Evolutionary conservation across 495 filamentous ascomycete species (phyloP).

Genomic region (Tirmania nivea): DNA sequence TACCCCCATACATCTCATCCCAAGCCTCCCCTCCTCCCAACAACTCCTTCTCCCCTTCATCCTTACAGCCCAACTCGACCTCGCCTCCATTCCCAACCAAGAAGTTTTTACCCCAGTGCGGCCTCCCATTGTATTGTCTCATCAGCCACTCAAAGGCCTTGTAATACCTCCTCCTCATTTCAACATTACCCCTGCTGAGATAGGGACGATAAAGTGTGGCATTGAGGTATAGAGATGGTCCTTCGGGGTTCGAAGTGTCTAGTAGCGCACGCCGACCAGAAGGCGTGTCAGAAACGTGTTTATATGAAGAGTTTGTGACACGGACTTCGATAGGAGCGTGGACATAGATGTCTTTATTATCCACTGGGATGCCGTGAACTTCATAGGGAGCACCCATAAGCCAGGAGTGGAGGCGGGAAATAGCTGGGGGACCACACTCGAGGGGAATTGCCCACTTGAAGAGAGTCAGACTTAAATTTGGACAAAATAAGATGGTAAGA

Average conservation of each 20-base stretch:
- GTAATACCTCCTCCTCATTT: slow-evolving; percentile 41
- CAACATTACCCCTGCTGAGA: slow-evolving; percentile 40
- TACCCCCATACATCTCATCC: slow-evolving; percentile 29
- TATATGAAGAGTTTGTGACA: slow-evolving; percentile 27
- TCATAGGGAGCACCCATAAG: slow-evolving; percentile 42
- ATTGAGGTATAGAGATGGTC: slow-evolving; percentile 80
- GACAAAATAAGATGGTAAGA: not conserved
- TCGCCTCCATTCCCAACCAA: slow-evolving; percentile 6
- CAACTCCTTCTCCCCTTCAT: not conserved
- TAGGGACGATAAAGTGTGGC: slow-evolving; percentile 90
- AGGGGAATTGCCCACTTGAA: slow-evolving; percentile 66
- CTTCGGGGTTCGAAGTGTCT: slow-evolving; percentile 40
- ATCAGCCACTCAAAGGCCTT: slow-evolving; percentile 90
- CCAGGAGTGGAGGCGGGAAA: slow-evolving; percentile 67
- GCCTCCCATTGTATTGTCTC: slow-evolving; percentile 68
- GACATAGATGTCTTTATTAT: slow-evolving; percentile 55
- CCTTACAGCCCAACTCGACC: not conserved
- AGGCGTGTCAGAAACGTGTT: not conserved
- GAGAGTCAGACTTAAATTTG: not conserved
- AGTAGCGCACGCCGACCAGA: slow-evolving; percentile 47
- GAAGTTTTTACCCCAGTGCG: slow-evolving; percentile 98
- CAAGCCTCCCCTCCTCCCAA: slow-evolving; percentile 7
- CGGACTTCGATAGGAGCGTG: slow-evolving; percentile 89
- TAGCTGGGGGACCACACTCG: slow-evolving; percentile 70
- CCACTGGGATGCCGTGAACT: slow-evolving; percentile 55